phyloP scores from a whole-genome alignment of 2,329 filamentous ascomycete species.

The Aspergillus ruber region DNA sequence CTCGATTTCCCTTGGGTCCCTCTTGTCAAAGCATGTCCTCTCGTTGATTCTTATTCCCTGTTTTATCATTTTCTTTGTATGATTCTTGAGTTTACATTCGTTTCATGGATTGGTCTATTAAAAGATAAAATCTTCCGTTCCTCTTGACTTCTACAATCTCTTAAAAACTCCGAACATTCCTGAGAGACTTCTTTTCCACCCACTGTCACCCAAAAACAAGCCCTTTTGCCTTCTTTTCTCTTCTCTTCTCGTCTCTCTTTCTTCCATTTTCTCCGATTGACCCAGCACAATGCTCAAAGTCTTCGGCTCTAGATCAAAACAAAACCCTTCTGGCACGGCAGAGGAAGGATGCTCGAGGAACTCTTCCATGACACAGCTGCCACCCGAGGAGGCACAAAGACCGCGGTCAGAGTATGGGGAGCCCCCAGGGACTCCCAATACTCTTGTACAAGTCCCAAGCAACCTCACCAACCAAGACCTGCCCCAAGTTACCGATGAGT shows the following conservation, averaged over 20 bases:
- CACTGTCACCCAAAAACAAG: not conserved
- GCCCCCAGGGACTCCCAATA: conserved; percentile 12
- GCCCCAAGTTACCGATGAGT: conserved; percentile 21
- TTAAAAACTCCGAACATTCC: not conserved
- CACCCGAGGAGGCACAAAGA: conserved; percentile 5
- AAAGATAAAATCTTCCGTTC: not conserved
- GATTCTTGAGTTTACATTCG: not conserved
- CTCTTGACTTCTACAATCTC: not conserved
- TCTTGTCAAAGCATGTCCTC: not conserved
- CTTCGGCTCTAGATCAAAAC: not conserved
- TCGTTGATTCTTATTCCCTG: not conserved
- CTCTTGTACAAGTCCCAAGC: conserved; percentile 26
- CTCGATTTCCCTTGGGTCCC: not conserved
- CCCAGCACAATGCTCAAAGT: conserved; percentile 2
- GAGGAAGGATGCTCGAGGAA: conserved; percentile 7
- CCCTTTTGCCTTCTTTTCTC: not conserved
- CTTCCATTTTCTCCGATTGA: not conserved
- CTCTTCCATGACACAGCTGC: conserved; percentile 8
- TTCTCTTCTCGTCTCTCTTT: not conserved
- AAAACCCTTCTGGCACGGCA: conserved; percentile 3
- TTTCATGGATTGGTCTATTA: not conserved
- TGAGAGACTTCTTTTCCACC: not conserved
- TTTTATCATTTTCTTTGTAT: not conserved
- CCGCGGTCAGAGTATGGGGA: conserved; percentile 10
- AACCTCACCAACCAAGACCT: conserved; percentile 28